These are phyloP conservation scores for Leishmania major DNA, from an alignment of 208 protist genomes.

Conservation along the genomic window DNA sequence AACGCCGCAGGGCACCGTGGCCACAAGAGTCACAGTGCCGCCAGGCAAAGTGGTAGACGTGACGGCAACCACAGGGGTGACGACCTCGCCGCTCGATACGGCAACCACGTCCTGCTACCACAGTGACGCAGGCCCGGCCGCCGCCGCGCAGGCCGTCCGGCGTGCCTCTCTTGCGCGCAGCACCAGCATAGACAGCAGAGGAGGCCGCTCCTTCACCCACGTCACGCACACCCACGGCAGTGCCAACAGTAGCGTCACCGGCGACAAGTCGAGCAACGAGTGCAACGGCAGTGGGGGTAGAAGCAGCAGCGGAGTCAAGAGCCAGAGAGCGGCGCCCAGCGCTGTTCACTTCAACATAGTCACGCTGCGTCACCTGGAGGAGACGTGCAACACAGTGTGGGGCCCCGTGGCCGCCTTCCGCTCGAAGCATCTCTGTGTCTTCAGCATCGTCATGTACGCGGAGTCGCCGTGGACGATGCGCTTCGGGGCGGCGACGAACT, in stretches of 20 bases:
- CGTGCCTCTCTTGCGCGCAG: not conserved
- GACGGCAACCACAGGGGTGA: not conserved
- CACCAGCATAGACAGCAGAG: slow-evolving; percentile 8
- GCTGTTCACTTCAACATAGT: slow-evolving; percentile 49
- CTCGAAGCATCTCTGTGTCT: slow-evolving; percentile 74
- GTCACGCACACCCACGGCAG: slow-evolving; percentile 3
- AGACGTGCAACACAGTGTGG: slow-evolving; percentile 61
- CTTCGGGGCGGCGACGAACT: slow-evolving; percentile 46
- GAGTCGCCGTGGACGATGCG: slow-evolving; percentile 58
- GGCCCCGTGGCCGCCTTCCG: slow-evolving; percentile 57
- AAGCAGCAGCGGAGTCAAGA: slow-evolving; percentile 10
- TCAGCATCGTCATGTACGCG: slow-evolving; percentile 72
- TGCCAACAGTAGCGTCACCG: not conserved
- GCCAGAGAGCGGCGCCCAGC: slow-evolving; percentile 1
- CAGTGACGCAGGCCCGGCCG: not conserved
- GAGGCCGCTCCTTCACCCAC: slow-evolving; percentile 4
- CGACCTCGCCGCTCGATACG: not conserved
- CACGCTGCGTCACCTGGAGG: slow-evolving; percentile 39
- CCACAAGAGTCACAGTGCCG: not conserved
- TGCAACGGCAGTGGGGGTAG: not conserved
- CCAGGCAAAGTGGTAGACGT: not conserved
- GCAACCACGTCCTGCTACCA: not conserved
- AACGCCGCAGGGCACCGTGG: not conserved
- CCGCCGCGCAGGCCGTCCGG: not conserved
- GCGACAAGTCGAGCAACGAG: not conserved